These are phyloP conservation scores for Fagopyrum homotropicum DNA, from an alignment of 148 eudicot species.

Conservation along the genomic window DNA sequence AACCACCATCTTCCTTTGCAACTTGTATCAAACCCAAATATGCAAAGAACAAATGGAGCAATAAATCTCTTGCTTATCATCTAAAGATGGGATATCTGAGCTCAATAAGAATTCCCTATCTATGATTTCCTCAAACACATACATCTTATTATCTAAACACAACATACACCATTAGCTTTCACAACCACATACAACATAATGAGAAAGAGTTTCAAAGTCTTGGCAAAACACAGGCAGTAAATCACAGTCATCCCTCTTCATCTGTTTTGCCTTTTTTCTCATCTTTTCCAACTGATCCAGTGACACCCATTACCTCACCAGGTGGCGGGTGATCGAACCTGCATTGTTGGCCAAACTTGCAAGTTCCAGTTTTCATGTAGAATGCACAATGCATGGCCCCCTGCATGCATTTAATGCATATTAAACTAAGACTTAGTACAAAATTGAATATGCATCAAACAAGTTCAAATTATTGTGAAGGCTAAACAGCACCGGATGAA, in stretches of 20 bases:
- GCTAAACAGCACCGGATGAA: neutral
- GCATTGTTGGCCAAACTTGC: slow-evolving; percentile 80
- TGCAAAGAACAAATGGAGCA: too few relatives aligned
- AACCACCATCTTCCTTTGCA: neutral
- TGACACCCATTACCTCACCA: slow-evolving; percentile 66
- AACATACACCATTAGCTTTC: neutral
- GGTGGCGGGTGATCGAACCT: slow-evolving; percentile 98
- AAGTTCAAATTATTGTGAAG: neutral
- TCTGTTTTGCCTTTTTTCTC: neutral
- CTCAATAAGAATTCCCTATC: neutral
- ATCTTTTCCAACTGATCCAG: slow-evolving; percentile 10
- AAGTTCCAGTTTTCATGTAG: slow-evolving; percentile 92
- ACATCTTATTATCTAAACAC: neutral
- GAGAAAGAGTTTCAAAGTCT: neutral
- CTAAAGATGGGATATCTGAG: neutral
- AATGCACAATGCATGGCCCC: slow-evolving; percentile 69
- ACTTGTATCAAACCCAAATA: too few relatives aligned
- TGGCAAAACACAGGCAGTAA: neutral
- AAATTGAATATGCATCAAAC: neutral
- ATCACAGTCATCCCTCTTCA: neutral
- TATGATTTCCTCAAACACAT: neutral
- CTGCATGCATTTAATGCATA: slow-evolving; percentile 29
- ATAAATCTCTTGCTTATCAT: neutral
- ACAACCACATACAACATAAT: neutral
- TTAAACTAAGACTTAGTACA: neutral